These are phyloP conservation scores for Neoascochyta sp. DNA, from an alignment of 2,329 filamentous ascomycete genomes.

Conservation along the genomic window DNA sequence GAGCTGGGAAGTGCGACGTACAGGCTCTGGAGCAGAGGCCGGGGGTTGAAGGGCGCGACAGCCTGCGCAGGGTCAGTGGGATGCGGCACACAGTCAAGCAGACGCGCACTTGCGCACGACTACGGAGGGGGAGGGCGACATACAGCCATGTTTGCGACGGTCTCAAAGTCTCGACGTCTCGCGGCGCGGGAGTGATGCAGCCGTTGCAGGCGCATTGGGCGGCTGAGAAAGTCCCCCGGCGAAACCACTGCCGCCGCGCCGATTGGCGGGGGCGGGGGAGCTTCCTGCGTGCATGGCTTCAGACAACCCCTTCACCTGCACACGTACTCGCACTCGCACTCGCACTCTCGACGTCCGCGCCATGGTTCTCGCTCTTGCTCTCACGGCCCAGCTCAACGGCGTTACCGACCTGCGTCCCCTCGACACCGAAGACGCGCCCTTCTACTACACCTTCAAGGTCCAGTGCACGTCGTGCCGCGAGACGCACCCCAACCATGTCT, in stretches of 20 bases:
- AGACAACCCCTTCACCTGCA: too few species aligned
- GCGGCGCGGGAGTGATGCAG: not conserved
- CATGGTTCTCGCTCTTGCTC: slow-evolving; percentile 39
- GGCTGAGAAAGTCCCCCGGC: too few species aligned
- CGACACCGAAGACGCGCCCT: slow-evolving; percentile 76
- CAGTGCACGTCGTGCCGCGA: slow-evolving; percentile 98
- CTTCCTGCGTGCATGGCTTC: too few species aligned
- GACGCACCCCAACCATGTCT: slow-evolving; percentile 79
- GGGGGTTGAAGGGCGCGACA: slow-evolving; percentile 88
- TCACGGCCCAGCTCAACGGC: slow-evolving; percentile 46
- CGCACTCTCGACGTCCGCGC: slow-evolving; percentile 16
- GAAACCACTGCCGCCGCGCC: too few species aligned
- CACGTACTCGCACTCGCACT: too few species aligned
- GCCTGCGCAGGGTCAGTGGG: slow-evolving; percentile 22
- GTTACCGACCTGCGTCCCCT: slow-evolving; percentile 85
- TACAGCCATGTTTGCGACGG: slow-evolving; percentile 40
- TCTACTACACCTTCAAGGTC: slow-evolving; percentile 97
- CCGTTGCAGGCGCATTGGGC: not conserved
- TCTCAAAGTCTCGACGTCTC: not conserved
- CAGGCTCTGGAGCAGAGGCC: slow-evolving; percentile 92
- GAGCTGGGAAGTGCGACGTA: slow-evolving; percentile 47
- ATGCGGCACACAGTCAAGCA: too few species aligned
- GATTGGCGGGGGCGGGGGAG: too few species aligned
- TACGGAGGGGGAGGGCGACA: not conserved
- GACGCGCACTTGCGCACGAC: not conserved